These are phyloP conservation scores for Diaporthe sp. DNA, from an alignment of 2,329 filamentous ascomycete genomes.

Conservation along the genomic window DNA sequence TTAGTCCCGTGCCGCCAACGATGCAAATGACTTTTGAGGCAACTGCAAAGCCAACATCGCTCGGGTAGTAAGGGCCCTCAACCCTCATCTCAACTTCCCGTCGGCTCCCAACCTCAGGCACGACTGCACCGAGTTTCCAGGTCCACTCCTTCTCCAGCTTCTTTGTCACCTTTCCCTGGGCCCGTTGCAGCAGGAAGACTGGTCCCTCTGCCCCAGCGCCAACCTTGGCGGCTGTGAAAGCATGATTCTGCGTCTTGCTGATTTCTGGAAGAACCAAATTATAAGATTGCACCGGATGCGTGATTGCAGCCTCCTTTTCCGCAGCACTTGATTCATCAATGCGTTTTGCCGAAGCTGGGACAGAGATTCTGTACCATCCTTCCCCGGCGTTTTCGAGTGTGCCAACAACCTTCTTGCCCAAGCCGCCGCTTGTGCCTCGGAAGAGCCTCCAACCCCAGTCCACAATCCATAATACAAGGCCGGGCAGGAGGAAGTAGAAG, in stretches of 20 bases:
- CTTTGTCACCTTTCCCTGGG: constrained; percentile 28
- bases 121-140: constrained; percentile 2
- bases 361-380: constrained; percentile 26
- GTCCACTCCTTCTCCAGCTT: constrained; percentile 38
- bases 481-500: constrained; percentile 42
- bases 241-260: constrained; percentile 40
- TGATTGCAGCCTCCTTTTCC: not conserved
- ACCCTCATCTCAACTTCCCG: constrained; percentile 21
- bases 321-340: not conserved
- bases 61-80: constrained; percentile 32
- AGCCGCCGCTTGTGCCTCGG: constrained; percentile 26
- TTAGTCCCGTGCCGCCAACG: constrained; percentile 24
- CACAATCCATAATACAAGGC: constrained; percentile 33
- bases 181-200: constrained; percentile 35
- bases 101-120: not conserved
- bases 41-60: constrained; percentile 2
- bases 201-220: not conserved
- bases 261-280: constrained; percentile 35
- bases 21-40: constrained; percentile 29
- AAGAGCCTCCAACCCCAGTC: constrained; percentile 40
- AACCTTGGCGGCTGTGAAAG: constrained; percentile 40
- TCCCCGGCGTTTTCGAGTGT: constrained; percentile 35
- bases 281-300: constrained; percentile 35
- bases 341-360: not conserved
- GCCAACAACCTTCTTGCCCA: constrained; percentile 14